phyloP scores from a whole-genome alignment of 495 filamentous ascomycete genomes.

The Friedmanniomyces endolithicus region DNA sequence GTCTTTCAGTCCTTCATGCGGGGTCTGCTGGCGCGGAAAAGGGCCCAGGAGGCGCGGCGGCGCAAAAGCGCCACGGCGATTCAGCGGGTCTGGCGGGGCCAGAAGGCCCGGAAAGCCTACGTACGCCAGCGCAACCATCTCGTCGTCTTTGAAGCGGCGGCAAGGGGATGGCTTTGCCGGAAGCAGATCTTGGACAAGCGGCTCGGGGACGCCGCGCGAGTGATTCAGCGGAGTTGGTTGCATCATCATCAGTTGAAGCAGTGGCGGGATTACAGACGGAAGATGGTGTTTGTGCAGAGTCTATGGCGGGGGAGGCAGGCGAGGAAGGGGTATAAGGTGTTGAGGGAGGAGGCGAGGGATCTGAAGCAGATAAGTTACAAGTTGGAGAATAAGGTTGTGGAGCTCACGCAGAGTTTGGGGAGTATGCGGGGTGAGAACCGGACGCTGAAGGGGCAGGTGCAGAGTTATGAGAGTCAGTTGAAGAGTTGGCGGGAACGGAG shows the following conservation, averaged over 20 bases:
- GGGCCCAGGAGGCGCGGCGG: constrained; percentile 67
- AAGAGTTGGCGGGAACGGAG: constrained; percentile 88
- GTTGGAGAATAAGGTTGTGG: constrained; percentile 97
- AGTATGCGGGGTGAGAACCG: constrained; percentile 90
- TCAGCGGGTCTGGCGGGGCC: constrained; percentile 85
- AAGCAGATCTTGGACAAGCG: constrained; percentile 85
- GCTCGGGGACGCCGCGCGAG: constrained; percentile 78
- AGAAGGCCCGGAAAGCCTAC: constrained; percentile 71
- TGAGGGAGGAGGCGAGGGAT: constrained; percentile 92
- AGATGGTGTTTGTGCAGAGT: constrained; percentile 83
- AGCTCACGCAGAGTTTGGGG: constrained; percentile 87
- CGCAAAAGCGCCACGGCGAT: constrained; percentile 85
- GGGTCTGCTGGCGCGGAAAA: constrained; percentile 61
- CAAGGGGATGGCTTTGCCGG: constrained; percentile 81
- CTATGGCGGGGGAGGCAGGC: constrained; percentile 82
- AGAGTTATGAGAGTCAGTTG: constrained; percentile 92
- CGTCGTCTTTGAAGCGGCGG: constrained; percentile 72
- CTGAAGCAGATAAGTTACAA: constrained; percentile 98
- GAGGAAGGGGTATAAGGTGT: constrained; percentile 68
- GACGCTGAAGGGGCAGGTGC: constrained; percentile 70
- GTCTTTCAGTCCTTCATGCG: constrained; percentile 62
- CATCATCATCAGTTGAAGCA: constrained; percentile 61
- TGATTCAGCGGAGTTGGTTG: constrained; percentile 85
- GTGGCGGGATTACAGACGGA: constrained; percentile 79
- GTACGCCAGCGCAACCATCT: constrained; percentile 64